Evolutionary conservation across 1,284 basidiomycete genomes (phyloP).

Genomic region (Coniferiporia weirii): DNA sequence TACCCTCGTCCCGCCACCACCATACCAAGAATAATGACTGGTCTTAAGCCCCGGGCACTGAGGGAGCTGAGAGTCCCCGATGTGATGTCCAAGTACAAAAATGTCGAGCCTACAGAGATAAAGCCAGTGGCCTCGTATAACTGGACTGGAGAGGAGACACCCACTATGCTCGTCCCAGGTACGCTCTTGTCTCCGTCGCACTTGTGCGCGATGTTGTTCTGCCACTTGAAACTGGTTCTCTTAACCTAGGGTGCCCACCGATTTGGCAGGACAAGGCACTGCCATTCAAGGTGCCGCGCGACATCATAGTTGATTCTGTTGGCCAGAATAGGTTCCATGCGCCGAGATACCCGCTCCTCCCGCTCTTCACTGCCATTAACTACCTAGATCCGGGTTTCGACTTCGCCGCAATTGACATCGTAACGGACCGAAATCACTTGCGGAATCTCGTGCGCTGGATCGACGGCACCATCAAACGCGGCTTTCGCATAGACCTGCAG

Average conservation of each 20-base stretch:
- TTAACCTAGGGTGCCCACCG: conserved; percentile 22
- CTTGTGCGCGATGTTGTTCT: not conserved
- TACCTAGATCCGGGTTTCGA: conserved; percentile 27
- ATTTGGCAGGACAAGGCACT: conserved; percentile 27
- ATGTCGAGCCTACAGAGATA: conserved; percentile 25
- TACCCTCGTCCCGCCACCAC: not conserved
- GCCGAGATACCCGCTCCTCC: conserved; percentile 27
- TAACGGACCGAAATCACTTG: conserved; percentile 33
- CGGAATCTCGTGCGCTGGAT: conserved; percentile 34
- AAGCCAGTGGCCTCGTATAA: conserved; percentile 30
- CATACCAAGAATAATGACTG: not conserved
- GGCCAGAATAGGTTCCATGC: conserved; percentile 31
- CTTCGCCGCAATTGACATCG: conserved; percentile 28
- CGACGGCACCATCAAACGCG: conserved; percentile 15
- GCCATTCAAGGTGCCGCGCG: conserved; percentile 23
- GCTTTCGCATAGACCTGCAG: conserved; percentile 34
- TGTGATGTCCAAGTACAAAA: not conserved
- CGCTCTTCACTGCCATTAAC: conserved; percentile 32
- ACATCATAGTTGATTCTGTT: conserved; percentile 26
- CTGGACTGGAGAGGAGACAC: conserved; percentile 27
- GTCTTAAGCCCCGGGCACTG: not conserved
- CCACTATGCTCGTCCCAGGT: conserved; percentile 31
- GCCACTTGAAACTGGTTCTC: not conserved
- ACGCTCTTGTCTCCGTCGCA: not conserved
- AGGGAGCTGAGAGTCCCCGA: not conserved